A percentile compares a stretch with the other conserved stretches of the same genome.
These are phyloP conservation scores for Ilyonectria destructans DNA, from an alignment of 2,329 filamentous ascomycete genomes.

Conservation along the genomic window DNA sequence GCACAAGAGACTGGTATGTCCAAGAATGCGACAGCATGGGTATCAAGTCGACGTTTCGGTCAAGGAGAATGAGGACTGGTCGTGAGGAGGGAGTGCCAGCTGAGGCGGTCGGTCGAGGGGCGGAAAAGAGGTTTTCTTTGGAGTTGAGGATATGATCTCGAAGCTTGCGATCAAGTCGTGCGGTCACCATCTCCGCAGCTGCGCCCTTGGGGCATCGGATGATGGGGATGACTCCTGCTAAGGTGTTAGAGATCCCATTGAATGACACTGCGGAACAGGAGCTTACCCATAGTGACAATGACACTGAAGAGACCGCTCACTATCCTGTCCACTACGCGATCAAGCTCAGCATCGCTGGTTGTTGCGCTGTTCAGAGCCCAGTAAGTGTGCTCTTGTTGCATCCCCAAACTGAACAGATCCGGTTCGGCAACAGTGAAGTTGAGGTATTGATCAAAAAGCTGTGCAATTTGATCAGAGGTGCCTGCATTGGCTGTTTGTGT, in stretches of 20 bases:
- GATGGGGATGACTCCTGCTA: conserved; percentile 87
- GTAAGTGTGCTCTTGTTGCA: conserved; percentile 92
- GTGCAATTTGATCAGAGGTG: conserved; percentile 90
- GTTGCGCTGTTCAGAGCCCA: conserved; percentile 96
- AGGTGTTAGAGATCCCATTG: conserved; percentile 29
- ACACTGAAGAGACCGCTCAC: conserved; percentile 98
- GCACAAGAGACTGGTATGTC: conserved; percentile 87
- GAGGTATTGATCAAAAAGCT: conserved; percentile 96
- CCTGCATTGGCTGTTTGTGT: conserved; percentile 87
- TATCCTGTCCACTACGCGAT: conserved; percentile 89
- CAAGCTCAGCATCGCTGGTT: conserved; percentile 91
- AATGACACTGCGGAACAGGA: not conserved
- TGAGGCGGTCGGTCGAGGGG: conserved; percentile 71
- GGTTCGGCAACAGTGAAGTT: conserved; percentile 98
- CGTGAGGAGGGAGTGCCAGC: conserved; percentile 78
- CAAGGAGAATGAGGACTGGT: conserved; percentile 92
- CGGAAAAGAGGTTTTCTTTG: conserved; percentile 96
- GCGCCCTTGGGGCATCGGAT: conserved; percentile 95
- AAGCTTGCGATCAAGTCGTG: conserved; percentile 94
- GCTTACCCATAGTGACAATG: conserved; percentile 93
- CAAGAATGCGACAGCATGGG: conserved; percentile 98
- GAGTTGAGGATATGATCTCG: conserved; percentile 97
- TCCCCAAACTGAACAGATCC: conserved; percentile 93
- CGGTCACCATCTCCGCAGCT: conserved; percentile 93
- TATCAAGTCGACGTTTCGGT: conserved; percentile 95